Base-by-base conservation (phyloP, 2,329 filamentous ascomycete genomes). In the Fusarium euwallaceae region DNA sequence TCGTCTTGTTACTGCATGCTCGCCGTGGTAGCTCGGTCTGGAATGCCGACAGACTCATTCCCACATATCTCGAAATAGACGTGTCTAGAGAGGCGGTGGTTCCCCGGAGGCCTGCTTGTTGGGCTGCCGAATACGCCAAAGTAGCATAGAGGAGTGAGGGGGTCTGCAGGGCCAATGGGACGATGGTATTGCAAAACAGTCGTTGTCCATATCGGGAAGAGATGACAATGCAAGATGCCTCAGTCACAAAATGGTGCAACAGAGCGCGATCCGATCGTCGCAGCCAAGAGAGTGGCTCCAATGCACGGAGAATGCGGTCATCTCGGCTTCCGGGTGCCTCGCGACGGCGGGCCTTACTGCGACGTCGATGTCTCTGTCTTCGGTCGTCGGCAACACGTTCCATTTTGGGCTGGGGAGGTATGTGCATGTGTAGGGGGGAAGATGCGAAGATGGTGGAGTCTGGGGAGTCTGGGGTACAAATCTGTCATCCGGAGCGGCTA, bases 381-480 rank as follows among this genome's bases (percentile, higher is more conserved):
- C 22, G 55, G n/a, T 59, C 55, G 55, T 59, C 55, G 55, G 55
- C 55, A 59, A 59, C 55, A 37, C 55, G 55, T 59, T 59, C 55
- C 55, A 59, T 59, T 59, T 59, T 24, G 29, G 55, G 55, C 20
- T 14, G 27, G 12, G 27, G 27, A n/a, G 48, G 20, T 20, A 59
- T 20, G 39, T 43, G 39, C 39, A 59, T 59, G 32, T 59, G 55
- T 20, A 39, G 27, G n/a, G 55, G 20, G 22, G 34, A 39, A 34
- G 17, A 59, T 36, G 55, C 20, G 55, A 11, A 59, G 55, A 20
- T 22, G 17, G 55, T 39, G 55, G 32, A 39, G 55, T 59, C 55
- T 29, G 55, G 55, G 55, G 55, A 59, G 20, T 27, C 55, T 36
- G 34, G 55, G 55, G 29, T 59, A 39, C 32, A 59, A 36, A 59